Conservation (phyloP, 331 rosid genomes). For the Malus hybrid region DNA sequence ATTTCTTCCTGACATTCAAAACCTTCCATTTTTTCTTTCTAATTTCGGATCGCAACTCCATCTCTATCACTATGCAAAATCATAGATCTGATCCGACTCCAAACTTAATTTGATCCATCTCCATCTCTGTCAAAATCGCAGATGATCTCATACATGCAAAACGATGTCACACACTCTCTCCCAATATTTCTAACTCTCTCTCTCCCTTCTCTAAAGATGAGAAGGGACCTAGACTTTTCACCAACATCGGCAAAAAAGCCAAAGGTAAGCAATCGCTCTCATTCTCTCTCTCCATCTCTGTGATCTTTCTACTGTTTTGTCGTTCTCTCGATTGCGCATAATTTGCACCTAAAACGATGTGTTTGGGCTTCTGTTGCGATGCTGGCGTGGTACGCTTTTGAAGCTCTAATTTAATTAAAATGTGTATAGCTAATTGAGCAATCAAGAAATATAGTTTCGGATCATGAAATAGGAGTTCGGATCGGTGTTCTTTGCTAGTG, state of each 20-base stretch:
- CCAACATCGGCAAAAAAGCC: constrained; percentile 38
- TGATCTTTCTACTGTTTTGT: background rate
- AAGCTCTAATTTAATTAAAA: background rate
- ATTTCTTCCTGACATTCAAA: background rate
- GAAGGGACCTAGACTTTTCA: constrained; percentile 71
- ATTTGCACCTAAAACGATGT: constrained; percentile 2
- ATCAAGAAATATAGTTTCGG: background rate
- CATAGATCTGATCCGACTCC: too few species aligned
- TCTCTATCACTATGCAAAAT: too few species aligned
- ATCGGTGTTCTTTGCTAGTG: background rate
- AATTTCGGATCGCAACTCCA: too few species aligned
- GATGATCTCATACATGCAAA: too few species aligned
- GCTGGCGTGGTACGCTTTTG: constrained; percentile 61
- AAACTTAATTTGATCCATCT: too few species aligned
- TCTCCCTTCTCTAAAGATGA: constrained; percentile 32
- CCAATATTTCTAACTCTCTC: constrained; percentile 1
- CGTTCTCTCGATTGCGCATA: background rate
- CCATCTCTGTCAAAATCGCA: too few species aligned
- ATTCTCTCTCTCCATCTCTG: background rate
- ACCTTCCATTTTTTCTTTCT: too few species aligned
- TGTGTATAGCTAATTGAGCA: background rate
- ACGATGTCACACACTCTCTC: too few species aligned
- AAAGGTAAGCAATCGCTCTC: background rate
- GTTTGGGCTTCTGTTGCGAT: constrained; percentile 15
- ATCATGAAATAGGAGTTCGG: background rate